Evolutionary conservation across 2,329 filamentous ascomycete genomes (phyloP).

Genomic region (Scedosporium apiospermum): DNA sequence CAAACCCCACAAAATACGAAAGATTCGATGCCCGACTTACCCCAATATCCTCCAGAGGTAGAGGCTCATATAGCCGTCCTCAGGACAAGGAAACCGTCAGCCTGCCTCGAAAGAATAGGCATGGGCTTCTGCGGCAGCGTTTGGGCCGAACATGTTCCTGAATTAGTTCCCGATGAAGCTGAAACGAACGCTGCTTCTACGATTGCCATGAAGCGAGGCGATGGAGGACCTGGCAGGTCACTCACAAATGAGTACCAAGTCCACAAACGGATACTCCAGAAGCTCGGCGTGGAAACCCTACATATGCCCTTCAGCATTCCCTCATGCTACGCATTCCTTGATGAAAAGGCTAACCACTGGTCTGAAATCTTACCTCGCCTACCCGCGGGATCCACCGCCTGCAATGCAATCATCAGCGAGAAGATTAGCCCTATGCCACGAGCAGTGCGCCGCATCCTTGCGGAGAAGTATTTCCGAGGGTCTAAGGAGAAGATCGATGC

Average conservation of each 20-base stretch:
- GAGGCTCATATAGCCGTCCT: too few species aligned
- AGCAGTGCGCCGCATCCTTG: background rate
- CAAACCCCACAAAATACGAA: too few species aligned
- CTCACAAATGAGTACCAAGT: slow-evolving; percentile 12
- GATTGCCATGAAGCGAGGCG: slow-evolving; percentile 13
- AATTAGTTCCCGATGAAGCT: background rate
- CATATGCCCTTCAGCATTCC: background rate
- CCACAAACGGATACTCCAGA: slow-evolving; percentile 2
- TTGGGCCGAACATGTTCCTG: slow-evolving; percentile 7
- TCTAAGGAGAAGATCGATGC: background rate
- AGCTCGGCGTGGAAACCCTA: background rate
- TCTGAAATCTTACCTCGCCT: background rate
- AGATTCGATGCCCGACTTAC: too few species aligned
- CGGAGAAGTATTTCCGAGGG: background rate
- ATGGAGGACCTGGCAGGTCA: slow-evolving; percentile 9
- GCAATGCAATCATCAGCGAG: background rate
- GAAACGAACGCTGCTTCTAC: background rate
- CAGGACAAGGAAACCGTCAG: too few species aligned
- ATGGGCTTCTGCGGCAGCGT: slow-evolving; percentile 12
- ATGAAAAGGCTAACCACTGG: background rate
- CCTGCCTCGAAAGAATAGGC: slow-evolving; percentile 6
- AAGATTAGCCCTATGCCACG: background rate
- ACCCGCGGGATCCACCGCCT: background rate
- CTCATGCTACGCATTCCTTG: background rate
- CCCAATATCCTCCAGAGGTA: too few species aligned